Conservation (phyloP, 345 rosid genomes). For the Draba incana region DNA sequence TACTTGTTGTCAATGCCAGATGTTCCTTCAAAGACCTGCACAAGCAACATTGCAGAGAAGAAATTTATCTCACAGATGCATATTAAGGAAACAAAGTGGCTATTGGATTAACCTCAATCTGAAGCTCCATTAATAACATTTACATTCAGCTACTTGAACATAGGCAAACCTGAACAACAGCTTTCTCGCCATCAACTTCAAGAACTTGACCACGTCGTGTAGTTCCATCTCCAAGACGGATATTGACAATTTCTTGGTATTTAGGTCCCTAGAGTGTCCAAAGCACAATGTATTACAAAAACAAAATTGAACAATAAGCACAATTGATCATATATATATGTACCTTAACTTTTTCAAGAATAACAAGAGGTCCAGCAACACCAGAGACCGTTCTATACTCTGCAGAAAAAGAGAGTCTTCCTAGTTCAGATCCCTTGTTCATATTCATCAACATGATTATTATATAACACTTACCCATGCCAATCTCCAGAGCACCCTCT, state of each 20-base stretch:
- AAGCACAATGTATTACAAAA: no score
- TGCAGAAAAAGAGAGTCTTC: constrained; percentile 27
- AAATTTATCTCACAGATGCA: not conserved
- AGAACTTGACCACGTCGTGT: constrained; percentile 92
- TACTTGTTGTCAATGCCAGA: constrained; percentile 85
- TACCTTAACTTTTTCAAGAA: constrained; percentile 95
- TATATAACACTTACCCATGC: constrained; percentile 57
- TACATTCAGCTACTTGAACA: no score
- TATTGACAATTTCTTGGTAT: constrained; percentile 94
- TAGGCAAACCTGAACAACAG: constrained; percentile 78
- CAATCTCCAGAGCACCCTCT: constrained; percentile 60
- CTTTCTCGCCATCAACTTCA: constrained; percentile 98
- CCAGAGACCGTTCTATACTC: constrained; percentile 90
- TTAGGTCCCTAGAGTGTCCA: constrained; percentile 69
- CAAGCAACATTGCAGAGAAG: constrained; percentile 1
- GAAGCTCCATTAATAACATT: no score
- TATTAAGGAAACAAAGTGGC: no score
- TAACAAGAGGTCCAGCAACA: constrained; percentile 92
- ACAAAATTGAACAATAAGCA: no score
- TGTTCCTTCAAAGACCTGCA: constrained; percentile 80
- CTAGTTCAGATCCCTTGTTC: not conserved
- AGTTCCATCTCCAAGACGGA: constrained; percentile 87
- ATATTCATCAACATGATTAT: not conserved
- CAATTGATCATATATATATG: not conserved
- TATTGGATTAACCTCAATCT: no score